Percentiles rank a stretch among this genome's conserved stretches.
Conservation (phyloP, 1,284 basidiomycete species). For the Malassezia arunalokei region DNA sequence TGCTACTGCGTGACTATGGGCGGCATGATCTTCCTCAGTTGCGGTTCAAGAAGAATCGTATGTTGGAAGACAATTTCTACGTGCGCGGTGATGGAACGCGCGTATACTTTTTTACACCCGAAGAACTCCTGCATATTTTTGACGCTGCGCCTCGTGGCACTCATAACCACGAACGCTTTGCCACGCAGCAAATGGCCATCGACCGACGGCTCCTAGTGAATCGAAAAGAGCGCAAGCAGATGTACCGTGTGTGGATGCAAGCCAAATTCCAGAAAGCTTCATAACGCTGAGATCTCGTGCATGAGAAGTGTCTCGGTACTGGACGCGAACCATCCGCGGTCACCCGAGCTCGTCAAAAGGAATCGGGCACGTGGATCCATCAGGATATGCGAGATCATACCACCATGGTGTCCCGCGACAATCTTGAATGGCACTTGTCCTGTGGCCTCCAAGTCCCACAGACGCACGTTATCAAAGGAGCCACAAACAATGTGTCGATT, state of each 20-base stretch:
- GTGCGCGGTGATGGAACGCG: constrained; percentile 81
- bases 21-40: constrained; percentile 79
- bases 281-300: constrained; percentile 26
- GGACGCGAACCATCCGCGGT: constrained; percentile 66
- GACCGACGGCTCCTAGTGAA: constrained; percentile 42
- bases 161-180: constrained; percentile 16
- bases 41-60: constrained; percentile 71
- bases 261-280: constrained; percentile 26
- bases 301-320: constrained; percentile 38
- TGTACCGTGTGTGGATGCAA: constrained; percentile 43
- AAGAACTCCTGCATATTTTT: constrained; percentile 36
- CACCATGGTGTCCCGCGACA: constrained; percentile 89
- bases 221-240: constrained; percentile 39
- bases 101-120: constrained; percentile 40
- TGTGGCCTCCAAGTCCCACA: constrained; percentile 72
- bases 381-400: constrained; percentile 75
- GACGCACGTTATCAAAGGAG: constrained; percentile 77
- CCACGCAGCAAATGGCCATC: constrained; percentile 39
- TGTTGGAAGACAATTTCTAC: constrained; percentile 70
- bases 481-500: constrained; percentile 78
- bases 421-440: constrained; percentile 62
- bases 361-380: constrained; percentile 74
- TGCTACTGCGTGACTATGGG: constrained; percentile 86
- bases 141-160: constrained; percentile 19
- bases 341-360: constrained; percentile 80